Evolutionary conservation across 768 basidiomycete species (phyloP), one percentile per base, ranked within the genome.

Genomic region (Suillus spraguei): DNA sequence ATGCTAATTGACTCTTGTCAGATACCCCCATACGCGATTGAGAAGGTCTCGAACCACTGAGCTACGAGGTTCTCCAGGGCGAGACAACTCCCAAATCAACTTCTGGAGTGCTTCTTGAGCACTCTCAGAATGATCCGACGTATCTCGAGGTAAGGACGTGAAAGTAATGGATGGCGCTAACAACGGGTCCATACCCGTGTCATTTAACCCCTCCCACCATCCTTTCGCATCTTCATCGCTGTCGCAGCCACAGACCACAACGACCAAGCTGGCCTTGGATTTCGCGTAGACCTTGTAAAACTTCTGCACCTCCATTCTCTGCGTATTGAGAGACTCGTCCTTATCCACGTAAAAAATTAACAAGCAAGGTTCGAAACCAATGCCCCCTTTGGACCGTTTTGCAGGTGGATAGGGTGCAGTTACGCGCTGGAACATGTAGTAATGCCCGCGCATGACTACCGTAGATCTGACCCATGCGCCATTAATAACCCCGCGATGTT

Each of bases 401-500:
- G 44, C 59, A 3, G 49, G 58, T 3, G 59, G 59, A 44, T 63
- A 60, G 17, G 56, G 62, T 36, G 46, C 56, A 44, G 59, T 36
- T 36, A 61, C 62, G 17, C 62, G 60, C 32, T 63, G 58, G n/a
- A 63, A 63, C 42, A 46, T 46, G 42, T 61, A 63, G 44, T 60
- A 46, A 59, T 41, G 41, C 3, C 59, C 62, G 17, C 62, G 60
- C 14, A 63, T 63, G 16, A 46, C 42, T 1, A 63, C 42, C 33
- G 16, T 61, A 59, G 44, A 47, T 28, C 58, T 60, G 39, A 60
- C 35, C 59, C 62, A 63, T n/a, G 39, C 39, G 24, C 44, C 44
- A 14, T 16, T 41, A 8, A 60, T 61, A 33, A 59, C 47, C 60
- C 62, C 5, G 62, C 62, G 24, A 63, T 47, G 35, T 61, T 59